Evolutionary conservation across 164 flowering plant species (phyloP), one percentile per base, ranked within the genome.

Genomic region (Hamamelis virginiana): DNA sequence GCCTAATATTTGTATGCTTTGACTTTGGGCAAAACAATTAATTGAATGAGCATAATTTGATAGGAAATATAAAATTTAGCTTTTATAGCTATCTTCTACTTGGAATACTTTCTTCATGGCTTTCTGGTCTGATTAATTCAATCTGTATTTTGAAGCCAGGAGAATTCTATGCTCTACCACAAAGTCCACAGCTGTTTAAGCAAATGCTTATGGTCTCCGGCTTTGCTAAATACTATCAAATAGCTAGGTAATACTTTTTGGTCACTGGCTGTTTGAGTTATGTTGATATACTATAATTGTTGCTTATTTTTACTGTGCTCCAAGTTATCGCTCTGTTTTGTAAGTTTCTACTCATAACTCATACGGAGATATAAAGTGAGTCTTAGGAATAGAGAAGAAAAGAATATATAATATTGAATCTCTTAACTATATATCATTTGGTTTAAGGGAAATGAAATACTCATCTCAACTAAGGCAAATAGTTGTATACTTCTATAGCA

Each of bases 121-220:
- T 61, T 77, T 65, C 75, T n/a, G 41, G 22, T 70, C 74, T 87
- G 78, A 83, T 86, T 72, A 62, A 69, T 52, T 75, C 51, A 64
- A 27, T 75, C 65, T 77, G 23, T 66, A 69, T 73, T 78, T 76
- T 91, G 90, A 85, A 94, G 98, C 91, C 97, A 88, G 98, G 98
- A 80, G 87, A 89, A 66, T 92, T 89, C 80, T 94, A 91, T 84
- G 98, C 98, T 70, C 83, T 94, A 81, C 98, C 98, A 43, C 97
- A 91, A 82, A 94, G 98, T 70, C 98, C 98, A 46, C 98, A 94
- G 62, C 81, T 94, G 66, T 94, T 86, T 75, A 94, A 94, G 80
- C 98, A 94, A 77, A 91, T 94, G 98, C 83, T 94, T 51, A 94
- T 92, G 98, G 97, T 92, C 46, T 87, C 98, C 60, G 94, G 95